Conservation (phyloP, 108 stramenopile genomes). For the Aurantiochytrium sp. region DNA sequence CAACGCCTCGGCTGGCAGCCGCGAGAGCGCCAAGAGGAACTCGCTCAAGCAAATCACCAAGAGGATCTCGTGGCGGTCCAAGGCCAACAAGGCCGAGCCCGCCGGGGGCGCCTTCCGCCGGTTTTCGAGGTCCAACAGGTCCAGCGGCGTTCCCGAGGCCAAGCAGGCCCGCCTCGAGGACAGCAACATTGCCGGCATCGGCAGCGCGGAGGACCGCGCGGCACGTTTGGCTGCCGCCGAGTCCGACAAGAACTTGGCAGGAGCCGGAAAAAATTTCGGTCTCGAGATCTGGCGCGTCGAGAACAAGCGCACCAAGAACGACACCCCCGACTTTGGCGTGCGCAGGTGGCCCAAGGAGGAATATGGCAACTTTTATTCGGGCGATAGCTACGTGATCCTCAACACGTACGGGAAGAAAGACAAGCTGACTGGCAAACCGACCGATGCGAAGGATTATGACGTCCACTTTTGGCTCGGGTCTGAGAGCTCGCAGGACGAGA, state of each 20-base stretch:
- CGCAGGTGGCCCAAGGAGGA: conserved; percentile 64
- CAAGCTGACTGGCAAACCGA: background rate
- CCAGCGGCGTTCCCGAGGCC: background rate
- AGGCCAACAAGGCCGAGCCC: background rate
- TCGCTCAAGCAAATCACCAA: background rate
- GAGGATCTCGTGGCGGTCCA: no score
- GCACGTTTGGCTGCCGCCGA: background rate
- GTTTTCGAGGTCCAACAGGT: background rate
- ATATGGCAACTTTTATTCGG: conserved; percentile 73
- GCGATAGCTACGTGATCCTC: conserved; percentile 79
- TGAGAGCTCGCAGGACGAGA: conserved; percentile 78
- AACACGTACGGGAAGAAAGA: conserved; percentile 47
- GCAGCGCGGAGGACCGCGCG: background rate
- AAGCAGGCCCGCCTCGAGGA: background rate
- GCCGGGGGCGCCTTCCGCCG: background rate
- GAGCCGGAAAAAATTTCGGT: background rate
- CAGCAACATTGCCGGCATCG: conserved; percentile 24
- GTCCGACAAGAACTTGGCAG: background rate
- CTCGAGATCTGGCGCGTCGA: background rate
- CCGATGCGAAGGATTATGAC: conserved; percentile 42
- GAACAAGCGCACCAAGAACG: conserved; percentile 17
- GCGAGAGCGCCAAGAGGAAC: background rate
- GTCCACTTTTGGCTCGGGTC: conserved; percentile 76
- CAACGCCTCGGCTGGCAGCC: background rate
- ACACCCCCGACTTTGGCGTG: conserved; percentile 45